These are phyloP conservation scores for Diplodia intermedia DNA, from an alignment of 2,329 filamentous ascomycete genomes.

Conservation along the genomic window DNA sequence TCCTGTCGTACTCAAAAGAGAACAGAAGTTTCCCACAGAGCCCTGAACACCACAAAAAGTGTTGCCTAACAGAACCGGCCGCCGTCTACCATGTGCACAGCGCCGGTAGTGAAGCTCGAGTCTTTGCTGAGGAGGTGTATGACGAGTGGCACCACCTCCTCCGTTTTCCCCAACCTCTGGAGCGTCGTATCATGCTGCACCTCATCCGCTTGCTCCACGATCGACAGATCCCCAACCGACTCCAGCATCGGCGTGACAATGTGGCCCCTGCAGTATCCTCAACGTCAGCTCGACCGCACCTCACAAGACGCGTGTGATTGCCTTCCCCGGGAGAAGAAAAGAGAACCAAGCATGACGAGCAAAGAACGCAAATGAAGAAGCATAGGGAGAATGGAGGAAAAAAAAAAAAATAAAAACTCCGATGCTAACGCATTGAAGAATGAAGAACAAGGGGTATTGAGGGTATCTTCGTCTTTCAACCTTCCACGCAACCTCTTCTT, in stretches of 20 bases:
- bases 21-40: no score
- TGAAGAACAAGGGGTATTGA: conserved; percentile 28
- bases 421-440: conserved; percentile 21
- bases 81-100: conserved; percentile 56
- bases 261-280: not conserved
- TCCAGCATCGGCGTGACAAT: conserved; percentile 40
- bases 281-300: not conserved
- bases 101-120: conserved; percentile 56
- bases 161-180: conserved; percentile 39
- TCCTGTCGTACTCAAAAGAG: no score
- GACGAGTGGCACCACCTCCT: conserved; percentile 53
- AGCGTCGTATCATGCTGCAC: conserved; percentile 38
- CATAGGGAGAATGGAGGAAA: not conserved
- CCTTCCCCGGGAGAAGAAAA: not conserved
- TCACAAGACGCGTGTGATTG: not conserved
- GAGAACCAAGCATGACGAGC: no score
- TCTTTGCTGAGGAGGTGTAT: conserved; percentile 57
- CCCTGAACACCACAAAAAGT: not conserved
- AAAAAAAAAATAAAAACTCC: conserved; percentile 5
- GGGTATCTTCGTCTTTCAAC: conserved; percentile 28
- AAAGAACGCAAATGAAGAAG: no score
- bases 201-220: conserved; percentile 36
- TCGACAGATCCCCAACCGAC: conserved; percentile 34
- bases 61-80: conserved; percentile 48
- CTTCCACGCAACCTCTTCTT: conserved; percentile 2